phyloP scores from a whole-genome alignment of 2,329 filamentous ascomycete species.

The Pleoardoris graminearum region DNA sequence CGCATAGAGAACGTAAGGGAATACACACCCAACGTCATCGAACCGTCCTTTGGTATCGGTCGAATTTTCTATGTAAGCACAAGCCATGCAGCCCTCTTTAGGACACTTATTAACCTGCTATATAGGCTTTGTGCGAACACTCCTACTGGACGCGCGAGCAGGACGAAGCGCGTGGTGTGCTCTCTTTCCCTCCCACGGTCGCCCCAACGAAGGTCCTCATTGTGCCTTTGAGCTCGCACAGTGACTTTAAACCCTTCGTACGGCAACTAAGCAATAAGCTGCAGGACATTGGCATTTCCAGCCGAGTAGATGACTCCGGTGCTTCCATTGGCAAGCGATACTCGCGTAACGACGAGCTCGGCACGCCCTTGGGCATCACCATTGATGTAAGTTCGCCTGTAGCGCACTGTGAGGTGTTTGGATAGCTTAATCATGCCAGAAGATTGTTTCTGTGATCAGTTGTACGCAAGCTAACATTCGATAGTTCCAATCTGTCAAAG shows the following conservation, averaged over 20 bases:
- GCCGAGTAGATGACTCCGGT: conserved; percentile 84
- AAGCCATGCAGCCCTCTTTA: neutral
- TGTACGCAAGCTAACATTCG: conserved; percentile 7
- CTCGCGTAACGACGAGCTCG: conserved; percentile 88
- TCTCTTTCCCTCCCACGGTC: conserved; percentile 74
- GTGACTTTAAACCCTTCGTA: conserved; percentile 78
- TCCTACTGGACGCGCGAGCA: conserved; percentile 88
- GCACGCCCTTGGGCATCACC: conserved; percentile 90
- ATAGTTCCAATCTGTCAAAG: conserved; percentile 84
- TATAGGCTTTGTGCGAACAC: conserved; percentile 92
- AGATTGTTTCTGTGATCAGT: too few relatives aligned
- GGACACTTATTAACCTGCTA: conserved; percentile 57
- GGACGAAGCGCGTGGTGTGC: conserved; percentile 79
- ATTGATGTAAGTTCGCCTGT: conserved; percentile 63
- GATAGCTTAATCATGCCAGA: too few relatives aligned
- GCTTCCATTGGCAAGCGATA: conserved; percentile 92
- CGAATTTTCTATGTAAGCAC: conserved; percentile 75
- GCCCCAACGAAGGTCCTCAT: conserved; percentile 96
- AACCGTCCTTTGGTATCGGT: conserved; percentile 96
- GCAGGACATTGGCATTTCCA: conserved; percentile 75
- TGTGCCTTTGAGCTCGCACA: conserved; percentile 81
- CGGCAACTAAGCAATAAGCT: conserved; percentile 74
- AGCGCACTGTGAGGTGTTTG: too few relatives aligned
- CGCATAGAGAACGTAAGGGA: conserved; percentile 82
- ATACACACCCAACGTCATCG: conserved; percentile 94